These are phyloP conservation scores for Bonia amplexicaulis DNA, from an alignment of 176 grass and related monocot species.

Conservation along the genomic window DNA sequence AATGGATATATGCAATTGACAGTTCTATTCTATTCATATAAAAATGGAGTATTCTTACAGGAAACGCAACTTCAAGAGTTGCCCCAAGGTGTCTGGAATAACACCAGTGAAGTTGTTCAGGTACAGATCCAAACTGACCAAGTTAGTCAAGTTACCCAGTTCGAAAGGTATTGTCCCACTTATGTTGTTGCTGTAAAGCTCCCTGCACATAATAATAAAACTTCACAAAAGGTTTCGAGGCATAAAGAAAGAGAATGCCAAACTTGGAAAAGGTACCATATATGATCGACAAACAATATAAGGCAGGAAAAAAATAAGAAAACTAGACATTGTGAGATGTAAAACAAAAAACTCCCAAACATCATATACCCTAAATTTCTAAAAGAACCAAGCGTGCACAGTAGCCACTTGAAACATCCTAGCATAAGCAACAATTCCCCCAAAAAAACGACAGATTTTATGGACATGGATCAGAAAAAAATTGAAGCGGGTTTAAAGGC, in stretches of 20 bases:
- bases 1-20: not conserved
- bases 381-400: not conserved
- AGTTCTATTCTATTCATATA: not conserved
- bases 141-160: conserved; percentile 72
- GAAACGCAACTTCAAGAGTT: conserved; percentile 66
- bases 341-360: not conserved
- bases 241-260: not conserved
- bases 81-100: conserved; percentile 67
- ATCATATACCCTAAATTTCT: not conserved
- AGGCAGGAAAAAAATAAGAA: not conserved
- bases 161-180: conserved; percentile 61
- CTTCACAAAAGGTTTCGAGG: conserved; percentile 7
- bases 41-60: conserved; percentile 52
- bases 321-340: not conserved
- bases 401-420: conserved; percentile 5
- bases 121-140: conserved; percentile 87
- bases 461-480: not conserved
- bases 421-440: not conserved
- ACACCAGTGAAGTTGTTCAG: conserved; percentile 49
- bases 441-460: not conserved
- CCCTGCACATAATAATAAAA: conserved; percentile 41
- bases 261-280: conserved; percentile 7
- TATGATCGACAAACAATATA: conserved; percentile 1
- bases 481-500: not conserved
- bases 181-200: conserved; percentile 84